Evolutionary conservation across 2,329 filamentous ascomycete genomes (phyloP).

Genomic region (Calonectria multiphialidica): DNA sequence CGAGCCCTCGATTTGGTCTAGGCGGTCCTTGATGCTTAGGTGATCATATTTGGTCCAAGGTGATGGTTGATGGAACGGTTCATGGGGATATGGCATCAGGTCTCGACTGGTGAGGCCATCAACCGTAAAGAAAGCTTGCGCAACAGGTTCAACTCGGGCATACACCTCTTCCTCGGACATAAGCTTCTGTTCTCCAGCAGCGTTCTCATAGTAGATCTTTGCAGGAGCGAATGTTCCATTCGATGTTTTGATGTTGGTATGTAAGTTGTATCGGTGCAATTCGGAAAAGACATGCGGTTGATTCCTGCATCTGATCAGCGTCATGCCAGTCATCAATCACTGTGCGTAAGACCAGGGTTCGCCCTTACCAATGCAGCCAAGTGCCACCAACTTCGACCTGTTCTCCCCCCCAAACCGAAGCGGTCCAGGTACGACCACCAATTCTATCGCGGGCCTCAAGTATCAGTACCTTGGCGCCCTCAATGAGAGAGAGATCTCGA

Average conservation of each 20-base stretch:
- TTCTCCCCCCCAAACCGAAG: slow-evolving; percentile 40
- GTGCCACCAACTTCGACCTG: slow-evolving; percentile 54
- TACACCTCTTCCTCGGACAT: neutral
- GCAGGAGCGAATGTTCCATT: slow-evolving; percentile 10
- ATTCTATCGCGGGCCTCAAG: slow-evolving; percentile 53
- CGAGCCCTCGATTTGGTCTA: slow-evolving; percentile 41
- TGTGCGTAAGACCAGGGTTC: neutral
- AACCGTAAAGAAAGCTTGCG: slow-evolving; percentile 44
- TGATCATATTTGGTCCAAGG: slow-evolving; percentile 40
- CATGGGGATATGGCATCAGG: slow-evolving; percentile 52
- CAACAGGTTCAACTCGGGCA: slow-evolving; percentile 25
- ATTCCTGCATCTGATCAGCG: slow-evolving; percentile 19
- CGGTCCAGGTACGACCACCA: slow-evolving; percentile 53
- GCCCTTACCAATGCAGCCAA: slow-evolving; percentile 49
- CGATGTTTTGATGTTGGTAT: slow-evolving; percentile 30
- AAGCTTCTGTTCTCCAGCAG: accelerated
- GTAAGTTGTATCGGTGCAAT: slow-evolving; percentile 29
- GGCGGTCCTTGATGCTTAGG: slow-evolving; percentile 44
- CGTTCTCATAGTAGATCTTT: slow-evolving; percentile 7
- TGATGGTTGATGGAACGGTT: slow-evolving; percentile 42
- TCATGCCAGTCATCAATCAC: neutral
- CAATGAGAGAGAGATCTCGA: neutral
- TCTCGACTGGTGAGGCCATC: slow-evolving; percentile 45
- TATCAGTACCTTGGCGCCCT: slow-evolving; percentile 37
- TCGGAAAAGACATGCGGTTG: slow-evolving; percentile 32